phyloP scores from a whole-genome alignment of 148 eudicot genomes.

The Arctostaphylos glauca region DNA sequence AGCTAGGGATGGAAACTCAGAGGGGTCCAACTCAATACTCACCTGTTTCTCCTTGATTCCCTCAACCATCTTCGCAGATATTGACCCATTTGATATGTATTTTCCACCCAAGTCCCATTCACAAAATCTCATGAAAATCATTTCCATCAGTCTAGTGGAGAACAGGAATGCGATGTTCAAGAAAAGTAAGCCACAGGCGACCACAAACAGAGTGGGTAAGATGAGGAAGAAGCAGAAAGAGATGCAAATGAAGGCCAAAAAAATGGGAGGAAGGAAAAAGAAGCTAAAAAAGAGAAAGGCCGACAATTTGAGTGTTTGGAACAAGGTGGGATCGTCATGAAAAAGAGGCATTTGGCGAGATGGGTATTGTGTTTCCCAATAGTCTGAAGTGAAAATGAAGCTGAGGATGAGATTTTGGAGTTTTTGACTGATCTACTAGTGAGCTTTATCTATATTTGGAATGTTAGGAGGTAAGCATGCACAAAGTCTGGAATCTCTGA shows the following conservation, averaged over 20 bases:
- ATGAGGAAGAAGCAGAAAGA: slow-evolving; percentile 13
- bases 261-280: slow-evolving; percentile 4
- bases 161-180: not conserved
- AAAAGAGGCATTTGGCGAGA: slow-evolving; percentile 10
- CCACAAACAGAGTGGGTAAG: slow-evolving; percentile 6
- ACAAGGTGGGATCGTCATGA: not conserved
- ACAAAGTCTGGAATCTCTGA: not conserved
- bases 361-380: not conserved
- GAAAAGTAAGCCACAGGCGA: not conserved
- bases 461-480: not conserved
- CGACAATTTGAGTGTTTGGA: not conserved
- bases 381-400: not conserved
- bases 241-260: slow-evolving; percentile 11
- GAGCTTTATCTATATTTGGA: not conserved
- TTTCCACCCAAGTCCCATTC: not conserved
- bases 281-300: not conserved
- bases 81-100: not conserved
- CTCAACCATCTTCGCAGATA: not conserved
- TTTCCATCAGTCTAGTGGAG: not conserved
- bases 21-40: slow-evolving; percentile 16
- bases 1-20: slow-evolving; percentile 11
- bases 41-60: slow-evolving; percentile 12
- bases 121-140: not conserved
- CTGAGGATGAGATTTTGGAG: not conserved
- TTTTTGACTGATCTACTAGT: not conserved